Conservation (phyloP, 106 monocot species). For the Allium fistulosum region DNA sequence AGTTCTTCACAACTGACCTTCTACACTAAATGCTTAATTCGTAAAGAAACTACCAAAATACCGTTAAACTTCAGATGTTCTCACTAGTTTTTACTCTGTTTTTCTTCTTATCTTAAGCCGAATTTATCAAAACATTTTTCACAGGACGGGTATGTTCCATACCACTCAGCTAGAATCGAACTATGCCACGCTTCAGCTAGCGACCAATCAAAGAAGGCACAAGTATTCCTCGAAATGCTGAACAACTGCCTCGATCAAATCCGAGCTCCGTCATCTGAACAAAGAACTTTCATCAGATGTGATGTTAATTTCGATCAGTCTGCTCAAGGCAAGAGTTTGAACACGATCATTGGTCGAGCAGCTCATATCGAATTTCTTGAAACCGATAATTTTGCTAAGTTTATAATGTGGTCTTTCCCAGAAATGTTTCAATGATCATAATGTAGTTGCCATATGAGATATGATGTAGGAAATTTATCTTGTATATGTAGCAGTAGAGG, state of each 20-base stretch:
- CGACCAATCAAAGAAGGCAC: conserved; percentile 83
- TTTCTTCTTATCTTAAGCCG: too few relatives aligned
- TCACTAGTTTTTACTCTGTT: too few relatives aligned
- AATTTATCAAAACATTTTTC: not conserved
- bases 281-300: conserved; percentile 73
- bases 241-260: conserved; percentile 92
- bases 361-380: conserved; percentile 97
- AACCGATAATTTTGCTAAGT: conserved; percentile 68
- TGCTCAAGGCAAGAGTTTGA: conserved; percentile 62
- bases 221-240: conserved; percentile 90
- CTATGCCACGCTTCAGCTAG: conserved; percentile 70
- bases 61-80: too few relatives aligned
- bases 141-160: conserved; percentile 97
- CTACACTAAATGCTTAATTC: too few relatives aligned
- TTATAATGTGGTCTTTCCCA: conserved; percentile 92
- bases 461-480: too few relatives aligned
- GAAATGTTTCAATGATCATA: conserved; percentile 60
- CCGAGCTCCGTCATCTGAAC: conserved; percentile 67
- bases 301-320: conserved; percentile 89
- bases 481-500: too few relatives aligned
- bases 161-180: conserved; percentile 95
- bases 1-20: too few relatives aligned
- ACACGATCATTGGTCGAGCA: conserved; percentile 87
- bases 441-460: too few relatives aligned
- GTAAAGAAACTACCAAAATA: too few relatives aligned